Conservation (phyloP, 768 basidiomycete species). For the Omphalotus guepiniiformis region DNA sequence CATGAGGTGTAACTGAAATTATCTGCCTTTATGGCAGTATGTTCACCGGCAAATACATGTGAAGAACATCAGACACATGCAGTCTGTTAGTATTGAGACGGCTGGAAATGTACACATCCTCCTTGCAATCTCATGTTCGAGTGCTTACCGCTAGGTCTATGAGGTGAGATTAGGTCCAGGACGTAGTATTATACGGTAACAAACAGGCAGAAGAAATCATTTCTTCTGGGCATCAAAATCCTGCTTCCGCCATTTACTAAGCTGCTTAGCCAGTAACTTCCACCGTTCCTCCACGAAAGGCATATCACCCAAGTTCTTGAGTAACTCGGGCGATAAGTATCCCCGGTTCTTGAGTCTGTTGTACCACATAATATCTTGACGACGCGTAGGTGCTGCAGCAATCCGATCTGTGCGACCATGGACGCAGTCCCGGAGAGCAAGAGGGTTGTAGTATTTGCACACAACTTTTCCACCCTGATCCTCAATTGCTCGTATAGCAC, state of each 20-base stretch:
- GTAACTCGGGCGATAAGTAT: slow-evolving; percentile 60
- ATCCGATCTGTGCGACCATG: slow-evolving; percentile 67
- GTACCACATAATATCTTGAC: slow-evolving; percentile 84
- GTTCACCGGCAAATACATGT: too few relatives aligned
- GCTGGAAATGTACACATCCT: too few relatives aligned
- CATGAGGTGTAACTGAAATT: too few relatives aligned
- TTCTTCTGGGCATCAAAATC: slow-evolving; percentile 33
- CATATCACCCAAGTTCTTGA: slow-evolving; percentile 43
- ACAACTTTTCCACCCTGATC: slow-evolving; percentile 75
- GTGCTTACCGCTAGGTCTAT: too few relatives aligned
- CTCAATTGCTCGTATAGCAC: slow-evolving; percentile 84
- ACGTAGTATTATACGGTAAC: too few relatives aligned
- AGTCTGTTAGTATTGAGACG: too few relatives aligned
- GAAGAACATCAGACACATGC: too few relatives aligned
- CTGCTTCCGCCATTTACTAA: slow-evolving; percentile 53
- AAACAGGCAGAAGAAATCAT: slow-evolving; percentile 24
- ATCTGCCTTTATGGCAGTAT: too few relatives aligned
- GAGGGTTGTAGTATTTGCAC: slow-evolving; percentile 87
- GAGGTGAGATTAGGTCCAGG: too few relatives aligned
- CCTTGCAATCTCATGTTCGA: too few relatives aligned
- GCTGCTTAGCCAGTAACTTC: slow-evolving; percentile 57
- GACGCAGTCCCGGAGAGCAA: slow-evolving; percentile 77
- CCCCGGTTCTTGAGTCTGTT: slow-evolving; percentile 69
- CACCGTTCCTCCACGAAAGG: slow-evolving; percentile 70
- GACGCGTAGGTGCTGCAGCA: slow-evolving; percentile 79